These are phyloP conservation scores for Globisporangium cystogenes DNA, from an alignment of 352 stramenopile genomes.

Conservation along the genomic window DNA sequence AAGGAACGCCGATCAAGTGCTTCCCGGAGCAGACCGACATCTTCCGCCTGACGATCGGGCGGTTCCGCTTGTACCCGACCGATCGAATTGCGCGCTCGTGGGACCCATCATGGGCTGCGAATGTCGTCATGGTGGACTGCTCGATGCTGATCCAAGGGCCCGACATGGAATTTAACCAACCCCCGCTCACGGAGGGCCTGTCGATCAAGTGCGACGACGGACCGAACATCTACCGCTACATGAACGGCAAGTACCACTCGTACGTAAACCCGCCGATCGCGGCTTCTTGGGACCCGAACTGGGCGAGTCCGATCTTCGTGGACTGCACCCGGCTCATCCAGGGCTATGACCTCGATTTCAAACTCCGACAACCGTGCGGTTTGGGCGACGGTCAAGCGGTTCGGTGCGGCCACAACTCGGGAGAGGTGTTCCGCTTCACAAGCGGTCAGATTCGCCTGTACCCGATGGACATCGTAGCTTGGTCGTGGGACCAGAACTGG, in stretches of 20 bases:
- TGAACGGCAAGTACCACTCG: slow-evolving; percentile 6
- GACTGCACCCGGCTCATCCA: slow-evolving; percentile 7
- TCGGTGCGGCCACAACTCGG: slow-evolving; percentile 2
- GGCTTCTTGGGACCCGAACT: slow-evolving; percentile 17
- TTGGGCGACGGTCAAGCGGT: slow-evolving; percentile 4
- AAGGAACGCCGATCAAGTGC: slow-evolving; percentile 10
- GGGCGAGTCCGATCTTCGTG: slow-evolving; percentile 8
- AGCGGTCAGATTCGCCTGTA: slow-evolving; percentile 12
- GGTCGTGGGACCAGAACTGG: slow-evolving; percentile 20
- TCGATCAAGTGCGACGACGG: slow-evolving; percentile 11
- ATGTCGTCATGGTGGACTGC: slow-evolving; percentile 9
- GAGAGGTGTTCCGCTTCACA: slow-evolving; percentile 11
- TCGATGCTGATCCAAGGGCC: too few relatives aligned
- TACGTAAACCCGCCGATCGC: slow-evolving; percentile 15
- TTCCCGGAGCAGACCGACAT: background rate
- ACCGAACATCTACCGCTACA: slow-evolving; percentile 12
- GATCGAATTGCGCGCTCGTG: slow-evolving; percentile 15
- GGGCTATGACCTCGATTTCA: background rate
- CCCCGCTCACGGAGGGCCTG: slow-evolving; percentile 12
- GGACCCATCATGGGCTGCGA: slow-evolving; percentile 11
- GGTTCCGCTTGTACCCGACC: slow-evolving; percentile 16
- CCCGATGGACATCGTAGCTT: slow-evolving; percentile 7
- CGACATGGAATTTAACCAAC: slow-evolving; percentile 17
- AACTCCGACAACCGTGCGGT: background rate
- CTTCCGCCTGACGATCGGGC: slow-evolving; percentile 3